Evolutionary conservation across 2,329 filamentous ascomycete genomes (phyloP).

Genomic region (Ophiognomonia clavigignenti-juglandacearum): DNA sequence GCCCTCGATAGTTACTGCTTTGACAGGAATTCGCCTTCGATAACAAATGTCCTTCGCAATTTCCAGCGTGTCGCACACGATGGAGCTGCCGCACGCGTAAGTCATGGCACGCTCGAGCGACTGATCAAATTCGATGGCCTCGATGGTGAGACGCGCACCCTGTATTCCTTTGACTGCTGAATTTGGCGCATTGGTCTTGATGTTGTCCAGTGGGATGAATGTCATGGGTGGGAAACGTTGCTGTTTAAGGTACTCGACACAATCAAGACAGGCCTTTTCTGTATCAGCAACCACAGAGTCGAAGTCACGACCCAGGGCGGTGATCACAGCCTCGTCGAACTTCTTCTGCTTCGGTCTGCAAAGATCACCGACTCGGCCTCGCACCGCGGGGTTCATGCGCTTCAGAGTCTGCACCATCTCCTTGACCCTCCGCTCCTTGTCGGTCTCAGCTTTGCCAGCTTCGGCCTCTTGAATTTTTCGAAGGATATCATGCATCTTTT

Average conservation of each 20-base stretch:
- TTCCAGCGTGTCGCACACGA: conserved; percentile 84
- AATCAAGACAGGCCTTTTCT: conserved; percentile 89
- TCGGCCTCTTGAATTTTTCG: conserved; percentile 81
- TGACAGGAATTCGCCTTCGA: conserved; percentile 77
- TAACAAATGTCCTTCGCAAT: conserved; percentile 90
- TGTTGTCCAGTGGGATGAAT: conserved; percentile 94
- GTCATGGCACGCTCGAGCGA: conserved; percentile 87
- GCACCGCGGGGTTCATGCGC: conserved; percentile 86
- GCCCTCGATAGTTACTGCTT: conserved; percentile 92
- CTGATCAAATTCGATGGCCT: conserved; percentile 91
- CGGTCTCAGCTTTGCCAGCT: conserved; percentile 78
- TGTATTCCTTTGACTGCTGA: conserved; percentile 86
- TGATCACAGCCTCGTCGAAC: conserved; percentile 87
- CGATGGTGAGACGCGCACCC: conserved; percentile 83
- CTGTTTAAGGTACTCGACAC: conserved; percentile 89
- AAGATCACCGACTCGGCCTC: conserved; percentile 82
- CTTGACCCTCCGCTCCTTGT: conserved; percentile 72
- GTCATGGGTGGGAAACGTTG: conserved; percentile 83
- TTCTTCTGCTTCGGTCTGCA: conserved; percentile 98
- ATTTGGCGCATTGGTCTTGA: conserved; percentile 89
- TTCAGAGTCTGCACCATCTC: conserved; percentile 84
- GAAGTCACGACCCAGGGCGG: conserved; percentile 86
- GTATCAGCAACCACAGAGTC: conserved; percentile 94
- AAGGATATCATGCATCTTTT: conserved; percentile 79
- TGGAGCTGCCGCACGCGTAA: conserved; percentile 90